Evolutionary conservation across 2,329 filamentous ascomycete species (phyloP), one percentile per base, ranked within the genome.

Genomic region (Sporothrix dimorphospora): DNA sequence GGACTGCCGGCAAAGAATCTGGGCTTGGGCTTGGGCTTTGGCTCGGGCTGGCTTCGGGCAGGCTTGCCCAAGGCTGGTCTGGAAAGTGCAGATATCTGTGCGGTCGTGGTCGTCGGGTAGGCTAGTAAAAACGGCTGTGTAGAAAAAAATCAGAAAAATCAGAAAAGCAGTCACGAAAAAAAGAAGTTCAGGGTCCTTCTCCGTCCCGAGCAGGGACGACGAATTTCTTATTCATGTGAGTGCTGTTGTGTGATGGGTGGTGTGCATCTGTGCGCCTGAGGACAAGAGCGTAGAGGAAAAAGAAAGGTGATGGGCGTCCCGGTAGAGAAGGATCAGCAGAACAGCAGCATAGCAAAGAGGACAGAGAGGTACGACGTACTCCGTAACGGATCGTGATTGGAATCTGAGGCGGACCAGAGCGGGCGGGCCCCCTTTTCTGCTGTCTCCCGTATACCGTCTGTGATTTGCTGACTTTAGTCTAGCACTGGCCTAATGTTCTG

Each of bases 291-390:
- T 38, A n/a, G 19, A 34, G 21, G n/a, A 55, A 40, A 55, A 55
- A 34, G 38, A 27, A 47, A 59, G 21, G 68, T 38, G 68, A 49
- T 70, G 34, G 24, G 53, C 68, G 19, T 21, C 51, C 16, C 3
- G 34, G 42, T 19, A 47, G 53, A 69, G 24, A 27, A 69, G 24
- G 68, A 61, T 61, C 68, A 47, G 53, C 68, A 61, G 38, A 45
- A 14, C 4, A 65, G 11, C 24, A 30, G 42, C 24, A 49, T 24
- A 66, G 21, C 63, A 66, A 8, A 66, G 27, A 12, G 63, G 42
- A 61, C 51, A 55, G 68, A 30, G 24, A 61, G 40, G 19, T 34
- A 34, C 6, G n/a, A n/a, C n/a, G n/a, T 34, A 34, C 30, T 34
- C 30, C 30, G 30, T 34, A 11, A 30, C 9, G 9, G 53, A 61